These are phyloP conservation scores for Thielaviopsis musarum DNA, from an alignment of 2,329 filamentous ascomycete genomes.

Conservation along the genomic window DNA sequence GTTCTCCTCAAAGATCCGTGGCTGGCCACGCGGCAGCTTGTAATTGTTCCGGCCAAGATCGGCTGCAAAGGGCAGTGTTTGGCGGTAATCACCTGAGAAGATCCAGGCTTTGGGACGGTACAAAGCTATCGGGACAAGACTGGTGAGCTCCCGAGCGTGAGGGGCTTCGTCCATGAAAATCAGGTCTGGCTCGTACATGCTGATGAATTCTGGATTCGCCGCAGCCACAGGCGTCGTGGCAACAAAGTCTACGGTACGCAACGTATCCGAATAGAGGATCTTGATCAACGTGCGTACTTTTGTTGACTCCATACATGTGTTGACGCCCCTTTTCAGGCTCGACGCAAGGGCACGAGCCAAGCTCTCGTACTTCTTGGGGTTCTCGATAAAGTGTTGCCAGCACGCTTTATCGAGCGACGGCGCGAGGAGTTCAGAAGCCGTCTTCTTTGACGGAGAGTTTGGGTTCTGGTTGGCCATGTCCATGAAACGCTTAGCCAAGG, in stretches of 20 bases:
- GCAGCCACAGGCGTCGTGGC: slow-evolving; percentile 30
- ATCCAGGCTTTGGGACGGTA: slow-evolving; percentile 28
- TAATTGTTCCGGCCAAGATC: slow-evolving; percentile 6
- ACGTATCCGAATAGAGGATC: slow-evolving; percentile 22
- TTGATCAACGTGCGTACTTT: slow-evolving; percentile 19
- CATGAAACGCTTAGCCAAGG: slow-evolving; percentile 20
- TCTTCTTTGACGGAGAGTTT: background rate
- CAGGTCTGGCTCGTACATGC: slow-evolving; percentile 60
- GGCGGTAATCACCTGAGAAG: slow-evolving; percentile 28
- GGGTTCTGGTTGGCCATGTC: slow-evolving; percentile 13
- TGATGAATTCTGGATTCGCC: slow-evolving; percentile 19
- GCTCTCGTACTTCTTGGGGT: slow-evolving; percentile 18
- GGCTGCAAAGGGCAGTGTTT: slow-evolving; percentile 27
- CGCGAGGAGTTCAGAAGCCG: slow-evolving; percentile 13
- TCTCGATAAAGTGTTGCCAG: slow-evolving; percentile 24
- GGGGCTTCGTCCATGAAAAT: slow-evolving; percentile 64
- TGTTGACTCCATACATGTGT: slow-evolving; percentile 16
- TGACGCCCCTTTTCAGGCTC: slow-evolving; percentile 15
- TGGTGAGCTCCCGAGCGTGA: slow-evolving; percentile 29
- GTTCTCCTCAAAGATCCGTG: slow-evolving; percentile 16
- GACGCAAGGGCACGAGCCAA: slow-evolving; percentile 23
- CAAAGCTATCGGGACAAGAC: slow-evolving; percentile 27
- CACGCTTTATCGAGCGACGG: slow-evolving; percentile 27
- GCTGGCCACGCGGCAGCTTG: background rate
- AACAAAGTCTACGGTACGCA: slow-evolving; percentile 26